Evolutionary conservation across 116 monocot species (phyloP).

Genomic region (Iris pallida): DNA sequence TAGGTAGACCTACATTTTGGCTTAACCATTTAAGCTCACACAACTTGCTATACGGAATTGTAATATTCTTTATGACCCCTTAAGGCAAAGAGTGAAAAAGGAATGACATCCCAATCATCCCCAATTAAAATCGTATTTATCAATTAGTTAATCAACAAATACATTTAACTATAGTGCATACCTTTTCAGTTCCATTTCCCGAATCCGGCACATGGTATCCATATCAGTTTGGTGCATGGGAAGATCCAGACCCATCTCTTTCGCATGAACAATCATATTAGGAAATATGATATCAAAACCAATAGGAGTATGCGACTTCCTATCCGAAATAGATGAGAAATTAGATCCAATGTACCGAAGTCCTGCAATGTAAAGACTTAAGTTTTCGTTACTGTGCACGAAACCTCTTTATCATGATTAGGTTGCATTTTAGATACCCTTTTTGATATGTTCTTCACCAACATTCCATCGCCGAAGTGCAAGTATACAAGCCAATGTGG

Average conservation of each 20-base stretch:
- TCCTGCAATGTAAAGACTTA: conserved; percentile 40
- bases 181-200: conserved; percentile 6
- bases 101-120: too few species aligned
- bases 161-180: background rate
- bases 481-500: conserved; percentile 66
- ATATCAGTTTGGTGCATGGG: conserved; percentile 30
- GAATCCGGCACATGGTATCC: conserved; percentile 14
- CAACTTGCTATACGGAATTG: too few species aligned
- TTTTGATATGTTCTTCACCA: conserved; percentile 62
- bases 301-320: conserved; percentile 44
- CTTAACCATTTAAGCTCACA: too few species aligned
- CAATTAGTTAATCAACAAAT: too few species aligned
- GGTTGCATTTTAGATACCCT: conserved; percentile 34
- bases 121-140: too few species aligned
- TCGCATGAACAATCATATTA: conserved; percentile 48
- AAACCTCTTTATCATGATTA: background rate
- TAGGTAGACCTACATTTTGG: too few species aligned
- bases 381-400: conserved; percentile 6
- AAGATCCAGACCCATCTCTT: conserved; percentile 51
- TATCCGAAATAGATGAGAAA: conserved; percentile 32
- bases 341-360: conserved; percentile 48
- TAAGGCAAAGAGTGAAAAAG: too few species aligned
- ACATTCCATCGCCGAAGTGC: conserved; percentile 60
- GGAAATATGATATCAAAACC: conserved; percentile 74
- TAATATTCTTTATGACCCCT: too few species aligned